Percentiles rank a stretch among this genome's conserved stretches.
These are phyloP conservation scores for Domatiomyces globalis DNA, from an alignment of 2,329 filamentous ascomycete species.

Conservation along the genomic window DNA sequence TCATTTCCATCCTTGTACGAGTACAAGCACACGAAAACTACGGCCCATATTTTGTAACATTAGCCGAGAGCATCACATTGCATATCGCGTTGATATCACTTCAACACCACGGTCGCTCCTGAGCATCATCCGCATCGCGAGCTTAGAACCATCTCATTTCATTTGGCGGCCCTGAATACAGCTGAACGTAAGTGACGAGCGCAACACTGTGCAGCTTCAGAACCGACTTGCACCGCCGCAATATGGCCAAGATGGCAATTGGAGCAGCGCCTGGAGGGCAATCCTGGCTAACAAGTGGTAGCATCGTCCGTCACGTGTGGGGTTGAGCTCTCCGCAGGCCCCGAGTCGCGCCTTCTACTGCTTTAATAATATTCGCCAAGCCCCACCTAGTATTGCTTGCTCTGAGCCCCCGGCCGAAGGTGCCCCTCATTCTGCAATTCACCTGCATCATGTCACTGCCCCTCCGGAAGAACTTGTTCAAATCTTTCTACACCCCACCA, in stretches of 20 bases:
- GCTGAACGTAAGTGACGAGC: not conserved
- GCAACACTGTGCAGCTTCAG: not conserved
- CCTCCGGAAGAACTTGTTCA: conserved; percentile 10
- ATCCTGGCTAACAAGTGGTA: not conserved
- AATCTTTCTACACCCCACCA: conserved; percentile 24
- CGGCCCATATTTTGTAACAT: not conserved
- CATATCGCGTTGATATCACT: not conserved
- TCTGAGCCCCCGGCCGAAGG: not conserved
- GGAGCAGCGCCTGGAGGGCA: not conserved
- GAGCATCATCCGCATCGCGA: not conserved
- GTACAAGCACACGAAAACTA: not conserved
- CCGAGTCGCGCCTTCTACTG: not conserved
- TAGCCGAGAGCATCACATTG: not conserved
- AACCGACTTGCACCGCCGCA: not conserved
- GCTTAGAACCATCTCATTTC: not conserved
- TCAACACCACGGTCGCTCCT: not conserved
- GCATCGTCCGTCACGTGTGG: not conserved
- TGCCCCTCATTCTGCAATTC: conserved; percentile 1
- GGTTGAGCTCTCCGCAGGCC: not conserved
- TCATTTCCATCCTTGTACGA: not conserved
- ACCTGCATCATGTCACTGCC: conserved; percentile 4
- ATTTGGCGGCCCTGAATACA: not conserved
- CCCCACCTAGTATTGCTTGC: not conserved
- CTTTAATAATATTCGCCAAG: not conserved
- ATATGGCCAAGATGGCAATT: not conserved